phyloP scores from a whole-genome alignment of 345 rosid genomes.

The Citrus mangshanensis region DNA sequence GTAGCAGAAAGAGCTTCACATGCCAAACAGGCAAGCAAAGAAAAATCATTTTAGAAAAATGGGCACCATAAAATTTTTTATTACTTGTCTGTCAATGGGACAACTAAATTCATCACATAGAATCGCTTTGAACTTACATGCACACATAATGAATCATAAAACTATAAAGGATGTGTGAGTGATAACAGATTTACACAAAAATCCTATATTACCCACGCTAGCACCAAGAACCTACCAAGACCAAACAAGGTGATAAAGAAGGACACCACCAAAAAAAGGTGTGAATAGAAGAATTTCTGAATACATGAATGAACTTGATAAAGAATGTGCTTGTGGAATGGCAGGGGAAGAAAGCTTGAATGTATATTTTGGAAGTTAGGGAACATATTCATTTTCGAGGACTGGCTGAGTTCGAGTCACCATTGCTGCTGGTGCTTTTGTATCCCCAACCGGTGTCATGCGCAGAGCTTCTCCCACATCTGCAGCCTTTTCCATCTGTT shows the following conservation, averaged over 20 bases:
- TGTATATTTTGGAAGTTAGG: slow-evolving; percentile 25
- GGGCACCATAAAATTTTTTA: slow-evolving; percentile 30
- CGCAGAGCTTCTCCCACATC: slow-evolving; percentile 82
- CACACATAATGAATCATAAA: slow-evolving; percentile 54
- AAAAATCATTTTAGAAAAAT: background rate
- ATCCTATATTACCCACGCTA: slow-evolving; percentile 42
- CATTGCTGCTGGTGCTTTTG: slow-evolving; percentile 81
- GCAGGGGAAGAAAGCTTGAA: slow-evolving; percentile 24
- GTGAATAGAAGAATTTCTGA: slow-evolving; percentile 43
- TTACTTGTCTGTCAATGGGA: slow-evolving; percentile 41
- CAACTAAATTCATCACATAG: slow-evolving; percentile 44
- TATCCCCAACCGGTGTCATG: slow-evolving; percentile 74
- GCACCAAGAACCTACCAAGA: slow-evolving; percentile 26
- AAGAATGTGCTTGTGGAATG: slow-evolving; percentile 34
- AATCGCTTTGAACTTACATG: slow-evolving; percentile 35
- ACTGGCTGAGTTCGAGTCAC: slow-evolving; percentile 85
- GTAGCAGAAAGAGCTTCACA: background rate
- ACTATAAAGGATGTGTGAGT: slow-evolving; percentile 27
- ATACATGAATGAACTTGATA: slow-evolving; percentile 35
- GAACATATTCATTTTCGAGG: slow-evolving; percentile 84
- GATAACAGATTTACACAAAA: slow-evolving; percentile 29
- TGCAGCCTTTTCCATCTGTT: slow-evolving; percentile 90
- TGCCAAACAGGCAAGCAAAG: background rate
- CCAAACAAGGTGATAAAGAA: slow-evolving; percentile 19
- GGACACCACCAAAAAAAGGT: slow-evolving; percentile 37